These are phyloP conservation scores for Solanum etuberosum DNA, from an alignment of 257 asterid genomes.

Conservation along the genomic window DNA sequence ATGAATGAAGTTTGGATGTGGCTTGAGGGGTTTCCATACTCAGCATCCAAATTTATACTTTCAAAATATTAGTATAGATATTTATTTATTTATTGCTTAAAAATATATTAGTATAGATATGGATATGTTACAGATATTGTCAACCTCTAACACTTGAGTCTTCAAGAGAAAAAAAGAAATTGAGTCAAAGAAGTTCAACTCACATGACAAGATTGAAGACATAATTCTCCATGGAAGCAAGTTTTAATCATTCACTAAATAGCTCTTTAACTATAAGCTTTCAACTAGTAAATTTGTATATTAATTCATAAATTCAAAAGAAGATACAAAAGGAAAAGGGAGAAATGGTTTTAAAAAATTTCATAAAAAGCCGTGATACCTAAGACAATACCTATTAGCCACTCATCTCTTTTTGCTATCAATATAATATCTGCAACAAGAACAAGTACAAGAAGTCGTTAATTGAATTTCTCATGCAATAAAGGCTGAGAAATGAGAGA, in stretches of 20 bases:
- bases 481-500: neutral
- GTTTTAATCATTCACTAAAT: neutral
- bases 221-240: neutral
- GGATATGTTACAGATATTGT: neutral
- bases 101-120: neutral
- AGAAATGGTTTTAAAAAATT: neutral
- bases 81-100: too few species aligned
- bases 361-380: neutral
- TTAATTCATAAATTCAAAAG: neutral
- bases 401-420: neutral
- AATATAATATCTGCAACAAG: neutral
- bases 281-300: neutral
- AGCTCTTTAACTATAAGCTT: neutral
- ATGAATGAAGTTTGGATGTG: neutral
- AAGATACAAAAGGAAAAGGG: neutral
- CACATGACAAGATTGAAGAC: neutral
- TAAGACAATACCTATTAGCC: neutral
- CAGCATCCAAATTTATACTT: neutral
- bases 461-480: neutral
- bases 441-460: neutral
- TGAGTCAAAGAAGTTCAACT: neutral
- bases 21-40: neutral
- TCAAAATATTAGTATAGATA: neutral
- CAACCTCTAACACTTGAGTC: neutral
- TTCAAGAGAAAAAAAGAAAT: neutral